Evolutionary conservation across 352 stramenopile species (phyloP), one percentile per base, ranked within the genome.

Genomic region (Pythium scleroteichum): DNA sequence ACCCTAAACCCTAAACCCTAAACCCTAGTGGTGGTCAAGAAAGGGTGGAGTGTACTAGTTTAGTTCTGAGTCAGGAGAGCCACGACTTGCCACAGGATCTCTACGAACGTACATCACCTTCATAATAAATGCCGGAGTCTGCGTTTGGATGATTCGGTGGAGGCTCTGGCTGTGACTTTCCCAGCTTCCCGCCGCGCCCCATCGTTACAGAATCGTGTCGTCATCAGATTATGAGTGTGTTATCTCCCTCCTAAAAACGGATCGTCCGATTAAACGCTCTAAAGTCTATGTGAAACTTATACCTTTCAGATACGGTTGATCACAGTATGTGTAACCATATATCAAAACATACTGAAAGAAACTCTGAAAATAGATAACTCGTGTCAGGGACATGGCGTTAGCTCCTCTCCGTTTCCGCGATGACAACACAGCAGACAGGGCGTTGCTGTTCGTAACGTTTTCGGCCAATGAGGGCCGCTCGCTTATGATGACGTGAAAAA

Each of bases 401-500:
- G 38, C 14, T 8, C 6, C 7, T 20, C 13, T 17, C 38, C 6
- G 4, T 44, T 5, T 44, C 38, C 13, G 13, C 7, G 38, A 20
- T 44, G 38, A 44, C 38, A 44, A 44, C 38, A 44, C 38, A 44
- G 17, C 38, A 44, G 38, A 44, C 38, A 20, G 38, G 38, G 38
- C 38, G 16, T n/a, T 44, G 16, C 38, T n/a, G 38, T 20, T 44
- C 38, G 13, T 44, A 44, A 20, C 14, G 38, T 6, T 44, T 44
- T 44, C 38, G 17, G 38, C 38, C 38, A 44, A 44, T 44, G 13
- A 44, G 17, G 17, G 38, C 38, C 13, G 38, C 38, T 44, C 17
- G 13, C 14, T 17, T 44, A 13, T 10, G 38, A 44, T 44, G 38
- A 44, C 16, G 38, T 44, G 38, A 13, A 44, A 44, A 44, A 44